A percentile compares a stretch with the other conserved stretches of the same genome.
These are phyloP conservation scores for Mycosarcoma mackinlayi DNA, from an alignment of 1,284 basidiomycete species.

Conservation along the genomic window DNA sequence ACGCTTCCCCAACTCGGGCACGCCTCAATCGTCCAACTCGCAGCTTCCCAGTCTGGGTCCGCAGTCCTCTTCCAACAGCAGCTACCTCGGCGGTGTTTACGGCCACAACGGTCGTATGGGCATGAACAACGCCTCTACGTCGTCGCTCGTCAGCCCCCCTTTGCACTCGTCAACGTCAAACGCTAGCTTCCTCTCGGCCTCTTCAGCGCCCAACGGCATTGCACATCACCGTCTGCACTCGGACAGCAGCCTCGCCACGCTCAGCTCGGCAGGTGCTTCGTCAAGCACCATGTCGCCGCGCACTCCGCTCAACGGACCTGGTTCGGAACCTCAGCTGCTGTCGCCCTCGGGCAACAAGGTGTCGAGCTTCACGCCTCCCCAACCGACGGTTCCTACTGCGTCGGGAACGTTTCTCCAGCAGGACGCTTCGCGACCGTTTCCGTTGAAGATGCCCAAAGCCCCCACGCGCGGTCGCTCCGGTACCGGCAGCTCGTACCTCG, in stretches of 20 bases:
- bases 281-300: conserved; percentile 45
- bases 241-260: conserved; percentile 41
- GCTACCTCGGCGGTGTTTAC: conserved; percentile 43
- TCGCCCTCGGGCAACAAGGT: conserved; percentile 36
- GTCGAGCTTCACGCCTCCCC: conserved; percentile 33
- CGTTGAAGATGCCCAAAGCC: conserved; percentile 52
- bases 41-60: conserved; percentile 37
- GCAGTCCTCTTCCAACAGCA: conserved; percentile 22
- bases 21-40: conserved; percentile 29
- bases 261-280: conserved; percentile 30
- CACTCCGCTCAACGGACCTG: conserved; percentile 46
- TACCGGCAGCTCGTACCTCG: conserved; percentile 31
- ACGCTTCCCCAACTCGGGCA: conserved; percentile 26
- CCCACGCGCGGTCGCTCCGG: conserved; percentile 28
- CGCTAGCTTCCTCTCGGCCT: conserved; percentile 35
- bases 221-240: conserved; percentile 49
- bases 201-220: conserved; percentile 34
- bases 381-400: conserved; percentile 36
- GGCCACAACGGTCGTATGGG: conserved; percentile 17
- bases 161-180: conserved; percentile 31
- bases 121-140: conserved; percentile 17
- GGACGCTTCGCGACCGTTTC: conserved; percentile 34
- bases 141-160: conserved; percentile 44
- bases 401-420: conserved; percentile 36
- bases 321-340: conserved; percentile 31